Conservation (phyloP, 257 asterid genomes). For the Plectranthus barbatus region DNA sequence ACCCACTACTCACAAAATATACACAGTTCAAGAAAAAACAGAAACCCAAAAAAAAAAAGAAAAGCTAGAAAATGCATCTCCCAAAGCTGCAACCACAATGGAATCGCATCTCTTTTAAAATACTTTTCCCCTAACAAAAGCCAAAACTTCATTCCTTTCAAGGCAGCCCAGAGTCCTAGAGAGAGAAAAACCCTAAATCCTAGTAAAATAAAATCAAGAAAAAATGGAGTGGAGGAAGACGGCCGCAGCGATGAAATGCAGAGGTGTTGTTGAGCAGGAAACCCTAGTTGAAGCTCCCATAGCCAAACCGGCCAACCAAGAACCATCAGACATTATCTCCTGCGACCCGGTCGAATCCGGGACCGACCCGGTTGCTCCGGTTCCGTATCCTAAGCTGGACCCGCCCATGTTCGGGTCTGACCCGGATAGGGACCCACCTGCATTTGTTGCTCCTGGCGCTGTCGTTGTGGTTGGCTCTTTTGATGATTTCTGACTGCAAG, state of each 20-base stretch:
- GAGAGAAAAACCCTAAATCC: slow-evolving; percentile 9
- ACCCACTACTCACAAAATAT: slow-evolving; percentile 12
- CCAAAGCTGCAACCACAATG: slow-evolving; percentile 20
- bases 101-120: background rate
- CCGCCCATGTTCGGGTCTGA: slow-evolving; percentile 26
- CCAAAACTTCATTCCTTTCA: slow-evolving; percentile 23
- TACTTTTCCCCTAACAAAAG: slow-evolving; percentile 7
- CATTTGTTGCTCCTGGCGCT: slow-evolving; percentile 25
- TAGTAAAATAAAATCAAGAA: slow-evolving; percentile 11
- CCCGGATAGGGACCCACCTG: slow-evolving; percentile 30
- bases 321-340: slow-evolving; percentile 54
- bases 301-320: slow-evolving; percentile 86
- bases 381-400: slow-evolving; percentile 26
- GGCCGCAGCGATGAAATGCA: slow-evolving; percentile 19
- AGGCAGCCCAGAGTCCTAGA: slow-evolving; percentile 17
- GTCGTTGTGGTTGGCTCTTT: slow-evolving; percentile 47
- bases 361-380: slow-evolving; percentile 26
- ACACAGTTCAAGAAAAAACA: slow-evolving; percentile 23
- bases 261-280: slow-evolving; percentile 9
- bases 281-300: slow-evolving; percentile 62
- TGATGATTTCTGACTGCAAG: slow-evolving; percentile 79
- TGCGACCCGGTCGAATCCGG: slow-evolving; percentile 37
- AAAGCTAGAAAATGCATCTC: background rate
- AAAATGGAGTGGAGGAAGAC: slow-evolving; percentile 14
- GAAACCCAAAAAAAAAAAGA: background rate